phyloP scores from a whole-genome alignment of 1,284 basidiomycete species.

The Phellopilus nigrolimitatus region DNA sequence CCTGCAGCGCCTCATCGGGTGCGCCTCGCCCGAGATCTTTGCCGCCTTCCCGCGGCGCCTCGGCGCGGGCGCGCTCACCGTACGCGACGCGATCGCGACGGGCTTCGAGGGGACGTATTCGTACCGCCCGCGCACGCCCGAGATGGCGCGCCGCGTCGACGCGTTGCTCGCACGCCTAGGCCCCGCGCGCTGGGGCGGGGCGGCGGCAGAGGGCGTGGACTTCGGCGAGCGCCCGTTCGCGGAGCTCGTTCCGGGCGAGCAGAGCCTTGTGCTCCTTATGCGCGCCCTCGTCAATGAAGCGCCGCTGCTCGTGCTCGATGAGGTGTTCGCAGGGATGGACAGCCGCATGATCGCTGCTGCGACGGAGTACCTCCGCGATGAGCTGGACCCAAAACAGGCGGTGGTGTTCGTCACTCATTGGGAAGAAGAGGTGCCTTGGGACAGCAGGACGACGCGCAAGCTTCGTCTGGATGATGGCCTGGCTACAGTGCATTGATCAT shows the following conservation, averaged over 20 bases:
- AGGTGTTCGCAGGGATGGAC: conserved; percentile 90
- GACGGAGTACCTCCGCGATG: conserved; percentile 52
- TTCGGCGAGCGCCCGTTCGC: conserved; percentile 53
- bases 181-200: conserved; percentile 43
- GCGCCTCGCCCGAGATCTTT: conserved; percentile 86
- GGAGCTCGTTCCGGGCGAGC: conserved; percentile 64
- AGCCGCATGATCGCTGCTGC: conserved; percentile 66
- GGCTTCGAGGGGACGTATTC: conserved; percentile 81
- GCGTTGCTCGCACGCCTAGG: conserved; percentile 62
- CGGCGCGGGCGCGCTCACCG: conserved; percentile 46
- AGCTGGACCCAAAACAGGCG: conserved; percentile 62
- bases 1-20: conserved; percentile 62
- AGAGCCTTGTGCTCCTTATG: conserved; percentile 77
- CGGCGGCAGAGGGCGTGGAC: conserved; percentile 21
- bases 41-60: conserved; percentile 83
- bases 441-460: not conserved
- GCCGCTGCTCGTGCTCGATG: conserved; percentile 77
- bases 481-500: not conserved
- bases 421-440: conserved; percentile 84
- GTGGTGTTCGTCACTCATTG: conserved; percentile 86
- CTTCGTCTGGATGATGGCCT: conserved; percentile 40
- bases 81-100: conserved; percentile 76
- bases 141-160: conserved; percentile 37
- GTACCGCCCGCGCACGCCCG: conserved; percentile 45
- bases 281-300: conserved; percentile 72